phyloP scores from a whole-genome alignment of 2,329 filamentous ascomycete species.

The Paecilomyces dactylethromorphus region DNA sequence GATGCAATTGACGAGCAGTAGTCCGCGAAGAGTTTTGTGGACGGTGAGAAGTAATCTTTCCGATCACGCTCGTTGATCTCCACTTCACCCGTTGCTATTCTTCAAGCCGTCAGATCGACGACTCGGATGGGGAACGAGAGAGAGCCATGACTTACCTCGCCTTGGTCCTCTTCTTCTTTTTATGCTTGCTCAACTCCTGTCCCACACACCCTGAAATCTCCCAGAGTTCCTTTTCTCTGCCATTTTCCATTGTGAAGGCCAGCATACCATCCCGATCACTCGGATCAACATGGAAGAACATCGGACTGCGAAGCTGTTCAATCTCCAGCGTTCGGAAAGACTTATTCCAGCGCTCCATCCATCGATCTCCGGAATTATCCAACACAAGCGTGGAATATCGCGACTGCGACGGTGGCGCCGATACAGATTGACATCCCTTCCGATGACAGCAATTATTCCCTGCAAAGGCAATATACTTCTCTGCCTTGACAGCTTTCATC shows the following conservation, averaged over 20 bases:
- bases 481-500: conserved; percentile 20
- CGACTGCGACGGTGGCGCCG: conserved; percentile 12
- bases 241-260: conserved; percentile 58
- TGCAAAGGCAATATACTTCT: conserved; percentile 8
- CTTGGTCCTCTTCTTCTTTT: conserved; percentile 51
- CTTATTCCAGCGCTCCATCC: conserved; percentile 66
- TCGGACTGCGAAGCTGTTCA: conserved; percentile 65
- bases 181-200: conserved; percentile 73
- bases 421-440: conserved; percentile 13
- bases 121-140: neutral
- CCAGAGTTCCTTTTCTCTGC: conserved; percentile 56
- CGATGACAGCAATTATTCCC: neutral
- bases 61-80: conserved; percentile 60
- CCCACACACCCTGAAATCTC: conserved; percentile 71
- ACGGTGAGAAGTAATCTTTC: conserved; percentile 64
- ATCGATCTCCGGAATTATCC: conserved; percentile 56
- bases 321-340: conserved; percentile 66
- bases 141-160: conserved; percentile 35
- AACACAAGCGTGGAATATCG: conserved; percentile 54
- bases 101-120: conserved; percentile 9
- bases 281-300: conserved; percentile 79
- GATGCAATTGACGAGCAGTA: conserved; percentile 54
- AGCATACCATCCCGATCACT: conserved; percentile 67
- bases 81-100: conserved; percentile 31
- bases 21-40: conserved; percentile 54